Evolutionary conservation across 257 asterid genomes (phyloP), one percentile per base, ranked within the genome.

Genomic region (Solanum megistacrolobum): DNA sequence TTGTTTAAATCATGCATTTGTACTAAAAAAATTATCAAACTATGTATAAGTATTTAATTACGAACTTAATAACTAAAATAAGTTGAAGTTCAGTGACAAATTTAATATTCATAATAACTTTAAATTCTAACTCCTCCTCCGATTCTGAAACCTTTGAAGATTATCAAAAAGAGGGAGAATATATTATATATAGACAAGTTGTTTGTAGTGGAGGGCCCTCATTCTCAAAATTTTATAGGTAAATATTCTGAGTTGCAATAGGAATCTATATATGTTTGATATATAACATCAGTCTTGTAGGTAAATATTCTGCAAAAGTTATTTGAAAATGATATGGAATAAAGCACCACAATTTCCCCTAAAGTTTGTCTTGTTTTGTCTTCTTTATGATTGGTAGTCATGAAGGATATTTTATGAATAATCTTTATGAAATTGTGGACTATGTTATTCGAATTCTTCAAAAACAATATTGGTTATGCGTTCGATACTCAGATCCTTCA

Each of bases 171-270:
- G 39, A 41, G 10, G 27, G 27, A 31, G 71, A 31, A 82, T 52
- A 48, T 82, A 18, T 48, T 46, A 29, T 46, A 27, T 20, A 29
- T 48, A 9, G 71, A 82, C 86, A 82, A 82, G 86, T 82, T 82
- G 71, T 20, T 82, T 48, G 41, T 48, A 82, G 88, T 90, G 91
- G 90, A 87, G 92, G 92, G 85, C 87, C 93, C 89, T 87, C 4
- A 20, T 52, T 48, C 86, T 31, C 86, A 6, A 48, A 72, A 29
- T 72, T 41, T 73, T 60, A 79, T 38, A 41, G 87, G 90, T 72
- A 82, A 60, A 89, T 89, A 89, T 90, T 89, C 86, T 87, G 36
- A 86, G 25, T 82, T 90, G 92, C 84, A 76, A 84, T 41, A 79
- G 73, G 91, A 88, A 91, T 91, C 92, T 90, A 89, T 21, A 74